Conservation (phyloP, 768 basidiomycete genomes). For the Termitomyces bulborhizus region DNA sequence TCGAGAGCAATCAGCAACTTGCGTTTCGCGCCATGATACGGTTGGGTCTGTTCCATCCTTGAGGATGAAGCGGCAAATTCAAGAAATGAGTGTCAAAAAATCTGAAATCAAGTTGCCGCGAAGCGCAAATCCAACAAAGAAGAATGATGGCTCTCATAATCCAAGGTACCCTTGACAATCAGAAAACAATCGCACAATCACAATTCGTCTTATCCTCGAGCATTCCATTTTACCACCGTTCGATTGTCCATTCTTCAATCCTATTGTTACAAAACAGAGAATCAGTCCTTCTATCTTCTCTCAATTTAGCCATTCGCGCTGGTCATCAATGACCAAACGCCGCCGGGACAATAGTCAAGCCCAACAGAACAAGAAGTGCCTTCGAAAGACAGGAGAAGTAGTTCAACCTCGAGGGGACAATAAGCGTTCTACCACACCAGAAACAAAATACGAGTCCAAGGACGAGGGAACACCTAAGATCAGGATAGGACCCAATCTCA, state of each 20-base stretch:
- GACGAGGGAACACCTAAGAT: background rate
- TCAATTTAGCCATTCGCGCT: background rate
- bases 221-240: background rate
- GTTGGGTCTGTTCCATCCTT: conserved; percentile 4
- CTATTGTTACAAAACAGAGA: background rate
- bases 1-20: conserved; percentile 24
- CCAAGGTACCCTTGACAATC: background rate
- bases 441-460: background rate
- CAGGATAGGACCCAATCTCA: conserved; percentile 1
- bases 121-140: conserved; percentile 13
- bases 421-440: background rate
- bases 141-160: conserved; percentile 5
- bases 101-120: background rate
- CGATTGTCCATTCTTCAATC: background rate
- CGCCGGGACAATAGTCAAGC: background rate
- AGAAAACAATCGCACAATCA: background rate
- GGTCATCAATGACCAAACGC: background rate
- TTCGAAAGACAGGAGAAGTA: background rate
- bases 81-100: background rate
- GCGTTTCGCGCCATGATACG: conserved; percentile 31
- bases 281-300: background rate
- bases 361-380: background rate
- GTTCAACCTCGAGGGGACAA: background rate
- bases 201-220: background rate
- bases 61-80: background rate